These are phyloP conservation scores for Serpula lacrymans DNA, from an alignment of 768 basidiomycete species.

Conservation along the genomic window DNA sequence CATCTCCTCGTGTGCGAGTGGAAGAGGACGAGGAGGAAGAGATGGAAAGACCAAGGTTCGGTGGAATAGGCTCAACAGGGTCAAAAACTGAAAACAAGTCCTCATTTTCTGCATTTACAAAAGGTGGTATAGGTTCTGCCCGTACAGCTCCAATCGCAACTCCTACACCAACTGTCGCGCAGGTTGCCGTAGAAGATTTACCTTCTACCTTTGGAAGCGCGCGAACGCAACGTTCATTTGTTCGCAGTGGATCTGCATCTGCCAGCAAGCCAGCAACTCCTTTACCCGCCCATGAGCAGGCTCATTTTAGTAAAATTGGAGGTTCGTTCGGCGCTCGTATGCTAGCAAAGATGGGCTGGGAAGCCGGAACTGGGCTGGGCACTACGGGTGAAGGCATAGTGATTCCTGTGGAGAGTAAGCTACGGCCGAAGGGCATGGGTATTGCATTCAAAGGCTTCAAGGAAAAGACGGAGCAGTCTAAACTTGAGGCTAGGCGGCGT, in stretches of 20 bases:
- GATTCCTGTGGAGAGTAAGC: constrained; percentile 81
- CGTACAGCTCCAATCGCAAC: constrained; percentile 15
- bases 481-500: constrained; percentile 70
- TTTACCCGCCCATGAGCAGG: constrained; percentile 61
- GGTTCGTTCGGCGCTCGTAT: constrained; percentile 83
- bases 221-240: constrained; percentile 48
- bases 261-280: constrained; percentile 43
- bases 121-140: constrained; percentile 29
- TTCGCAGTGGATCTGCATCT: constrained; percentile 47
- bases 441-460: constrained; percentile 85
- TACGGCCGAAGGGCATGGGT: constrained; percentile 84
- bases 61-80: constrained; percentile 40
- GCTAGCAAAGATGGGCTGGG: constrained; percentile 96
- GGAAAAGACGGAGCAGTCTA: constrained; percentile 85
- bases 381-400: constrained; percentile 75
- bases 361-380: constrained; percentile 77
- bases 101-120: constrained; percentile 17
- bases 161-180: constrained; percentile 27
- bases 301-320: constrained; percentile 81
- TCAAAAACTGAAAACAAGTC: constrained; percentile 3
- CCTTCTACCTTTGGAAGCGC: constrained; percentile 38
- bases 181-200: constrained; percentile 16
- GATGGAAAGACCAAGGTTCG: constrained; percentile 33
- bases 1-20: constrained; percentile 53
- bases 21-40: constrained; percentile 43